A percentile compares a stretch with the other conserved stretches of the same genome.
These are phyloP conservation scores for Didymella pinodella DNA, from an alignment of 2,329 filamentous ascomycete genomes.

Conservation along the genomic window DNA sequence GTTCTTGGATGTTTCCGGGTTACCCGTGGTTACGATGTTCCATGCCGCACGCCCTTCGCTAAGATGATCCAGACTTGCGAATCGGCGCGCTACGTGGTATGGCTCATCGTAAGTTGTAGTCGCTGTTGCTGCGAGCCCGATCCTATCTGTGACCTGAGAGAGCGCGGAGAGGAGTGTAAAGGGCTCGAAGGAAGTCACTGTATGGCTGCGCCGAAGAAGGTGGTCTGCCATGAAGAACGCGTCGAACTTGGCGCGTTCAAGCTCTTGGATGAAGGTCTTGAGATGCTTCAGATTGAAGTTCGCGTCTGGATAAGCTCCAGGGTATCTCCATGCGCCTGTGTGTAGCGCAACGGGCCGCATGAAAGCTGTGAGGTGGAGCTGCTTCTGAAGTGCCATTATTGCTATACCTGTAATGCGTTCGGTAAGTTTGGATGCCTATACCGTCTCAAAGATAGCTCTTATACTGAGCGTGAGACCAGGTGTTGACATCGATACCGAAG, in stretches of 20 bases:
- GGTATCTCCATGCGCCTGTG: constrained; percentile 65
- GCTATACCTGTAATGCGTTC: background rate
- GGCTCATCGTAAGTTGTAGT: background rate
- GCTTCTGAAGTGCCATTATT: constrained; percentile 22
- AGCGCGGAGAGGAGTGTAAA: background rate
- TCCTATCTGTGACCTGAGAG: background rate
- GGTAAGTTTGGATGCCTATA: background rate
- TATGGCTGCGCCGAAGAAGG: constrained; percentile 58
- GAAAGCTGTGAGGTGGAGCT: constrained; percentile 62
- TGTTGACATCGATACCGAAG: constrained; percentile 1
- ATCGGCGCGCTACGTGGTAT: background rate
- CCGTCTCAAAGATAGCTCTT: background rate
- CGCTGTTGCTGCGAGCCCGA: background rate
- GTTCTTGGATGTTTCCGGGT: background rate
- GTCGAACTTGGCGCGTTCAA: constrained; percentile 48
- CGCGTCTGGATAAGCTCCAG: constrained; percentile 62
- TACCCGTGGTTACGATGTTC: background rate
- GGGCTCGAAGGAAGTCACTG: constrained; percentile 50
- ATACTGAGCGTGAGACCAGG: background rate
- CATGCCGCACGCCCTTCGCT: background rate
- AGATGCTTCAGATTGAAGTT: constrained; percentile 66
- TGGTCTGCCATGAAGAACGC: constrained; percentile 52
- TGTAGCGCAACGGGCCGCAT: constrained; percentile 65
- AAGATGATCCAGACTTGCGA: background rate
- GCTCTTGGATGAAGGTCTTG: constrained; percentile 57